Evolutionary conservation across 805 yeast genomes (phyloP), one percentile per base, ranked within the genome.

Genomic region (Hanseniaspora meyeri): DNA sequence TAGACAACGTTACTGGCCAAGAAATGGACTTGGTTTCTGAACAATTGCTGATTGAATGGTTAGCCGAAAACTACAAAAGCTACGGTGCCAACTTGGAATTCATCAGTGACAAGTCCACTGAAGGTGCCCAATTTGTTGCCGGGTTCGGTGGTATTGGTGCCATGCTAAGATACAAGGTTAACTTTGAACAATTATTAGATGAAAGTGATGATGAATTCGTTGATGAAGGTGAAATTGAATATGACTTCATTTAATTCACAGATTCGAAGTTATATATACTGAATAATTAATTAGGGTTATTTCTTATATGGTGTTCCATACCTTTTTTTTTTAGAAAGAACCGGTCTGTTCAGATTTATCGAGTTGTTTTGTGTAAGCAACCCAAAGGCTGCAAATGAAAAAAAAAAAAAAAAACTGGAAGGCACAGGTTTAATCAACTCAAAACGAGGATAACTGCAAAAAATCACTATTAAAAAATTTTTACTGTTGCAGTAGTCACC

Each of bases 61-160:
- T 93, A 61, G 97, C 98, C 51, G 98, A 91, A 74, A 87, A 89
- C 73, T 93, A 93, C 74, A 85, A 83, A 69, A 85, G 79, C 66
- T 93, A 80, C 66, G 99, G 99, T 79, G 96, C 98, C 54, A 81
- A 85, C 59, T 78, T 93, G 65, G 99, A 93, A 75, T 93, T 93
- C 65, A 96, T 93, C 63, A 87, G 97, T 51, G 97, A 93, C 75
- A 83, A 88, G 74, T 86, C 96, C 24, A 84, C 95, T 46, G 99
- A 93, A 74, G 99, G 99, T 77, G 95, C 97, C 48, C 99, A 93
- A 76, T 93, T 93, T 72, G 95, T 85, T 59, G 84, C 82, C 65
- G 99, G 99, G 59, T 93, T 93, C 68, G 99, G 99, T 85, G 99
- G 98, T 74, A 80, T 93, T 62, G 99, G 99, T 71, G 97, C 96